Evolutionary conservation across 257 asterid species (phyloP), one percentile per base, ranked within the genome.

Genomic region (Nicotiana undulata): DNA sequence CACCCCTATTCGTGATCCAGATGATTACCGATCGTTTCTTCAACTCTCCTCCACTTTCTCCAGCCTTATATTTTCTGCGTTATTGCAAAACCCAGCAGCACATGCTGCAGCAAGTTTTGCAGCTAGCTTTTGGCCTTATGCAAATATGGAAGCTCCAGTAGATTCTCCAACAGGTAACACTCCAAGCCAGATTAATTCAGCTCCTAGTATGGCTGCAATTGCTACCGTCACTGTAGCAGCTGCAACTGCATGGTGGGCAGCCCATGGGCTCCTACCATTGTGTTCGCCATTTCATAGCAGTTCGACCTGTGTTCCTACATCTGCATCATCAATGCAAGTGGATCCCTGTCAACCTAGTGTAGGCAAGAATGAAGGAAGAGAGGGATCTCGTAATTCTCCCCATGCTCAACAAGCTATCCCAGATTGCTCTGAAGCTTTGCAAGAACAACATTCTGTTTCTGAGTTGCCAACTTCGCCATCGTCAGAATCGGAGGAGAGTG

Each of bases 241-340:
- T 77, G 99, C 99, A 80, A 89, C 96, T 55, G 92, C 99, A 61
- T 95, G 99, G 99, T 95, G 99, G 99, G 89, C 98, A 5, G 97
- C 98, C 81, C 91, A 93, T 82, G 98, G 99, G 61, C 89, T 95
- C 80, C 91, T 95, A 81, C 99, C 99, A 67, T 75, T 92, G 80
- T 93, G 94, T 86, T 85, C 94, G 85, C 98, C 96, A 9, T 85
- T 88, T 88, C 92, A 89, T 70, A 89, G 92, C 82, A 90, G 92
- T 75, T 88, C 91, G 80, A 86, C 89, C 80, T 84, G 85, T 76
- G 85, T 89, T 84, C 90, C 97, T 58, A 81, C 89, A 51, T 84
- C 93, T 44, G 86, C 84, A 44, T 84, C 93, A 65, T 85, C 85
- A 83, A 78, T 84, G 49, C 95, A 91, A 76, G 81, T 82, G 61